Base-by-base conservation (phyloP, 345 rosid species). In the Populus ilicifolia region DNA sequence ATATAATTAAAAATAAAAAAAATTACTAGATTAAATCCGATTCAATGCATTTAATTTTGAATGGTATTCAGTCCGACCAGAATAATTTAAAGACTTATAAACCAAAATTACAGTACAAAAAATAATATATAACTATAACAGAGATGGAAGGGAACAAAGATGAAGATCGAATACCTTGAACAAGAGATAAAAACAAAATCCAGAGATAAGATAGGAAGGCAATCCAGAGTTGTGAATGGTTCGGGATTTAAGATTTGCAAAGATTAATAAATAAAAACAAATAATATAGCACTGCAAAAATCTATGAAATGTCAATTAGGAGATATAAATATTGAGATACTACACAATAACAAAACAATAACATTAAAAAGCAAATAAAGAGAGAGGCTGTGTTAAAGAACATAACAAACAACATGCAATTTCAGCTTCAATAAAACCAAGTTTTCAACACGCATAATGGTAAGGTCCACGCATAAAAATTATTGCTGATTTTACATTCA, bases 151-250 rank as follows among this genome's bases (percentile, higher is more conserved):
- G n/a, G 56, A 67, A 67, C 62, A 62, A 68, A 74, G 67, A 79
- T 76, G 73, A 80, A 70, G 87, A 88, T 80, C 78, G 76, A 77
- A 73, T 82, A 81, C 87, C 86, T 82, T 85, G 77, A 85, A 80
- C 79, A 43, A 77, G 72, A 69, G 76, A 69, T 70, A 70, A 46
- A 43, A 67, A 61, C 38, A 71, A 77, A n/a, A 56, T 23, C 44
- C 16, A 13, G 63, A 74, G 81, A 74, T 69, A 73, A 79, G 84
- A 77, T 70, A 67, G 78, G 78, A 77, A 81, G 59, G 72, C 29
- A 35, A 44, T 41, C 63, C 16, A 5, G 12, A 33, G 75, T 29
- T 72, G 73, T 30, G 39, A 81, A 71, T 63, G 78, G 74, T 73
- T 86, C 77, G 75, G 65, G 82, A 81, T 68, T 80, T 78, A 20